Evolutionary conservation across 2,329 filamentous ascomycete species (phyloP), one percentile per base, ranked within the genome.

Genomic region (Fusarium stilboides): DNA sequence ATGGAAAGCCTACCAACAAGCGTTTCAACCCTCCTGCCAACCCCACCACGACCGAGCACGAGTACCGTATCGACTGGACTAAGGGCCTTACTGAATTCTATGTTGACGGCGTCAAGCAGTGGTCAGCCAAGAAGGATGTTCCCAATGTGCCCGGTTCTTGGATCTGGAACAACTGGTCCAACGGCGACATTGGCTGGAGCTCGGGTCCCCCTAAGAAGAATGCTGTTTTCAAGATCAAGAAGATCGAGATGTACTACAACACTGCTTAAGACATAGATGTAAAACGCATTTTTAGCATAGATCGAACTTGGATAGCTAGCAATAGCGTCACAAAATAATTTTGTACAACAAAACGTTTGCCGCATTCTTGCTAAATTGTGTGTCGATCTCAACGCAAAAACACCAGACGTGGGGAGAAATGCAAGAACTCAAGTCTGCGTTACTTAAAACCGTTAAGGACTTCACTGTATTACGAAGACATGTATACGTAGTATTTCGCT

Each of bases 81-180:
- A 62, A 68, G 5, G 70, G 68, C 1, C 52, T 68, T 9, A 72
- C 75, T 2, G 33, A 60, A 19, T 78, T 72, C 45, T 78, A 70
- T 17, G 62, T 78, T 2, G 76, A 78, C 14, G 76, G 76, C 0
- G 65, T 57, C 1, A 69, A 75, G 53, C 39, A 70, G 4, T 77
- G 71, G 68, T 58, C 69, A 43, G 76, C 76, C 0, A 76, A 55
- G 7, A 31, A 60, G 37, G 72, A 78, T 17, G 75, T 76, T 1
- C 76, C 76, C 0, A 75, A 24, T 10, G 43, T 65, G 0, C 31
- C 70, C 26, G 76, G 76, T 0, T 62, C 74, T 13, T 78, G 76
- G 75, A 56, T 78, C 7, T 77, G 73, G 44, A 78, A 78, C 49
- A 78, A 78, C 62, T 78, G 76, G 76, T 72, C 76, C 2, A 77